Percentiles rank a stretch among this genome's conserved stretches.
These are phyloP conservation scores for Cladophialophora yegresii DNA, from an alignment of 2,329 filamentous ascomycete genomes.

Conservation along the genomic window DNA sequence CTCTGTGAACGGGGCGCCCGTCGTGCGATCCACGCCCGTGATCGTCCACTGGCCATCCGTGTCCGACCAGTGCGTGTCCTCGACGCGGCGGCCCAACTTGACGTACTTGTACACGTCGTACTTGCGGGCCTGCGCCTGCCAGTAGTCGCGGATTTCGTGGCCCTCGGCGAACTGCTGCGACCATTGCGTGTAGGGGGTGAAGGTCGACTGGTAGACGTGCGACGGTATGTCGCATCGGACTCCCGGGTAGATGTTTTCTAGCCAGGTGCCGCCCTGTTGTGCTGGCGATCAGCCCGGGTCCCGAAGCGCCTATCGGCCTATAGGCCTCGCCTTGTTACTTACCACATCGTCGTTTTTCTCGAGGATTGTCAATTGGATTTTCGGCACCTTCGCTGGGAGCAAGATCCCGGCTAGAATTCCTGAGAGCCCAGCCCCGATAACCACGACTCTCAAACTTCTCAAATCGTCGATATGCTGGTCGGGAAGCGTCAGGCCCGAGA, in stretches of 20 bases:
- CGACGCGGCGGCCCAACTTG: constrained; percentile 58
- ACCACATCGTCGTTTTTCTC: constrained; percentile 34
- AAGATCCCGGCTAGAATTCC: constrained; percentile 45
- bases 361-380: constrained; percentile 34
- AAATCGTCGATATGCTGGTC: constrained; percentile 41
- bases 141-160: constrained; percentile 35
- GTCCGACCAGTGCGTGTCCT: constrained; percentile 59
- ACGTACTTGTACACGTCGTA: constrained; percentile 56
- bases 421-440: constrained; percentile 46
- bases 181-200: constrained; percentile 35
- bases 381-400: constrained; percentile 43
- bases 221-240: constrained; percentile 36
- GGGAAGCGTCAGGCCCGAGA: constrained; percentile 34
- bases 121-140: constrained; percentile 31
- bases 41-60: constrained; percentile 37
- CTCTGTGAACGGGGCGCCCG: constrained; percentile 34
- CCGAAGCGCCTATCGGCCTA: not conserved
- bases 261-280: constrained; percentile 40
- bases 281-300: not conserved
- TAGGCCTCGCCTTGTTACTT: not conserved
- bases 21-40: constrained; percentile 19
- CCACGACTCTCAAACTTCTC: constrained; percentile 41
- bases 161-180: constrained; percentile 32
- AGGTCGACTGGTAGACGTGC: constrained; percentile 37
- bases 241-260: constrained; percentile 41